Base-by-base conservation (phyloP, 2,329 filamentous ascomycete genomes). In the Colletotrichum tamarilloi region DNA sequence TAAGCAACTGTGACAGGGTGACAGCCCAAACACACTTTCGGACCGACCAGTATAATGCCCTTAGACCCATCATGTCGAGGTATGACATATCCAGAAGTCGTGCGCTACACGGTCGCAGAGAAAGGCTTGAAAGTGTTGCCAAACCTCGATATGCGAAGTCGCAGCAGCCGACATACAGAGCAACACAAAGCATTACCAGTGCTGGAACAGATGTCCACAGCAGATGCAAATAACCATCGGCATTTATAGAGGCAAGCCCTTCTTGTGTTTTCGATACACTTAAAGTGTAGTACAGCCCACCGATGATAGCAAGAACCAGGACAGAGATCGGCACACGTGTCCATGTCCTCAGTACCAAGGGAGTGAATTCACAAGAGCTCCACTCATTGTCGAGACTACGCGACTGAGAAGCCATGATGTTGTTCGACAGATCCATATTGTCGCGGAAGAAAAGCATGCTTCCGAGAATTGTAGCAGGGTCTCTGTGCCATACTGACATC, bases 391-490 rank as follows among this genome's bases (percentile, higher is more conserved):
- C 24, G 24, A 32, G 19, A 4, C 16, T 19, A 42, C 38, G 38
- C 16, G 16, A 42, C 38, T 42, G 12, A 11, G 30, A 60, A 14
- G n/a, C 46, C 26, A 14, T 30, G 42, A 4, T 46, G 42, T 6
- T 52, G 24, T 38, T 62, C n/a, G 42, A 42, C 16, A 42, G 38
- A 7, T 14, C 16, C 38, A 42, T 42, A 0, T 42, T 42, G 16
- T 42, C 38, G 16, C 38, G 38, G 38, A 32, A 71, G 26, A 26
- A 67, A 56, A 71, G 46, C 42, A 67, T 52, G 24, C n/a, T 60
- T 9, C 68, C 68, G 22, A 71, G 62, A 32, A 71, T 60, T 3
- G 56, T 71, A 1, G 62, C 62, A 12, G 68, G 68, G n/a, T 71
- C 62, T 16, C 68, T 56, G 16, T 67, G 46, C 68, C 62, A 71